These are phyloP conservation scores for Bruguiera hainesii DNA, from an alignment of 441 rosid species.

Conservation along the genomic window DNA sequence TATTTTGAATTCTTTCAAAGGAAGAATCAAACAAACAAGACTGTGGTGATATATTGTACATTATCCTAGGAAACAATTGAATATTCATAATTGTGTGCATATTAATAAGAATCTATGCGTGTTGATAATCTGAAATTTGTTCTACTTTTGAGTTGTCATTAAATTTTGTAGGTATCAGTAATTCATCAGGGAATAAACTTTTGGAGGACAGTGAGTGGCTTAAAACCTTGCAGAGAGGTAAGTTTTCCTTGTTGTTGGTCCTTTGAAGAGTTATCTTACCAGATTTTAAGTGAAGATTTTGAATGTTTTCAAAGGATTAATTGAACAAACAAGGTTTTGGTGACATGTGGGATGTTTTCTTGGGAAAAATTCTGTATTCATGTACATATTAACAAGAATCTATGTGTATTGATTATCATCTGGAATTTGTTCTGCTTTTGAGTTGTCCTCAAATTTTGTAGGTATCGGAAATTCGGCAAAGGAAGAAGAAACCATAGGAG, in stretches of 20 bases:
- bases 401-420: neutral
- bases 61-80: neutral
- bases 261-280: no score
- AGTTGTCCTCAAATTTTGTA: slow-evolving; percentile 20
- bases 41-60: neutral
- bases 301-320: no score
- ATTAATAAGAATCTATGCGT: neutral
- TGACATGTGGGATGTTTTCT: neutral
- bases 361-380: neutral
- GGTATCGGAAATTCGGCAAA: slow-evolving; percentile 52
- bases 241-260: neutral
- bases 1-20: no score
- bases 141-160: neutral
- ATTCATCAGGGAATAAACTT: slow-evolving; percentile 47
- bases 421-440: neutral
- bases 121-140: neutral
- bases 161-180: slow-evolving; percentile 49
- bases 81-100: neutral
- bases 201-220: slow-evolving; percentile 31
- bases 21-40: no score
- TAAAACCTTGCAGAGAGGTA: neutral
- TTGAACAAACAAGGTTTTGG: no score
- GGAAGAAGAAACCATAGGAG: slow-evolving; percentile 57
- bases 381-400: neutral
- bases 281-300: no score